Evolutionary conservation across 768 basidiomycete genomes (phyloP), one percentile per base, ranked within the genome.

Genomic region (Pilatotrama ljubarskyi): DNA sequence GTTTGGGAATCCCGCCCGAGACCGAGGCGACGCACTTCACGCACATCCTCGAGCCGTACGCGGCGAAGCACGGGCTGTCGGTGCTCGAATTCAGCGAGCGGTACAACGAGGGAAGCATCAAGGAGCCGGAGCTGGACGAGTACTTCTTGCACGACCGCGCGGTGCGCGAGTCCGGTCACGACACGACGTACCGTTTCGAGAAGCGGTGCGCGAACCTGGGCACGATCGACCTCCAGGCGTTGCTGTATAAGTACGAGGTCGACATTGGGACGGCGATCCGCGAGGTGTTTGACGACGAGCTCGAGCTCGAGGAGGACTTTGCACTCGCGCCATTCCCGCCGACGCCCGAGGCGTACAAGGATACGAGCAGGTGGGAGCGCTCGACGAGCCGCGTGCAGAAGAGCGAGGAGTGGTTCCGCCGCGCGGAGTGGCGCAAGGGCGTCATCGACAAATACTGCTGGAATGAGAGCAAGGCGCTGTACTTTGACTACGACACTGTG

Each of bases 11-110:
- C 59, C 97, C 96, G 13, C 97, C 97, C 0, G 97, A 99, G 78
- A 99, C 97, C 0, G 97, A 99, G 73, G 97, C 97, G 2, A 90
- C 90, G 7, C 97, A 99, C 77, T 99, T 99, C 74, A 98, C 95
- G 2, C 95, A 97, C 71, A 90, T 98, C 68, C 85, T 99, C 47
- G 93, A 97, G 75, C 97, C 97, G 2, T 98, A 84, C 70, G 97
- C 97, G 35, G 81, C 80, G 53, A 95, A 96, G 76, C 88, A 95
- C 64, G 93, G 96, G 5, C 80, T 99, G 41, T 94, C 92, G 10
- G 87, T 98, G 59, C 84, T 93, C 69, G 97, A 99, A 76, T 99
- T 97, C 76, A 95, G 90, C 73, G 93, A 98, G 75, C 88, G 89
- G 70, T 99, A 98, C 78, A 97, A 95, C 73, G 84, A 89, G 42